A percentile compares a stretch with the other conserved stretches of the same genome.
Evolutionary conservation across 164 flowering plant species (phyloP).

Genomic region (Berberis vulgaris): DNA sequence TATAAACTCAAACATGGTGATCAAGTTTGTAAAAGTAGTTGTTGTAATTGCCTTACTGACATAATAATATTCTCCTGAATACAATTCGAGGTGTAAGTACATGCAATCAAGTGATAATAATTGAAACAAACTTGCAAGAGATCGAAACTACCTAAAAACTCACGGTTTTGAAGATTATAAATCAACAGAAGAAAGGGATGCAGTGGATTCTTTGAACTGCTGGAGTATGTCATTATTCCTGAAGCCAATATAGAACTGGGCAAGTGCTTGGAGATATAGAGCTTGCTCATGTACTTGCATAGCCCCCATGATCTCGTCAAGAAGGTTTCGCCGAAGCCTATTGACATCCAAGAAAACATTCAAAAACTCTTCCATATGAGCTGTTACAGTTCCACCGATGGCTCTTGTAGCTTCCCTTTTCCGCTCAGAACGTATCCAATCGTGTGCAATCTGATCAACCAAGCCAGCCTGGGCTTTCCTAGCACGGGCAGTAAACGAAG

Average conservation of each 20-base stretch:
- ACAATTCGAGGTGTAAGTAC: no score
- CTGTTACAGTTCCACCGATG: constrained; percentile 25
- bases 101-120: no score
- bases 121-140: no score
- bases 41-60: no score
- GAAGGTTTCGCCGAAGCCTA: constrained; percentile 46
- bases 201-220: constrained; percentile 29
- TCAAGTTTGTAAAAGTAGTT: no score
- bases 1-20: no score
- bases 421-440: constrained; percentile 23
- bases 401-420: constrained; percentile 12
- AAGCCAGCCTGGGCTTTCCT: constrained; percentile 36
- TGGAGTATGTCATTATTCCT: constrained; percentile 26
- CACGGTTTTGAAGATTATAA: no score
- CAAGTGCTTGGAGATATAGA: constrained; percentile 56
- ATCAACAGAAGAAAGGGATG: constrained; percentile 5
- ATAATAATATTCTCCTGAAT: no score
- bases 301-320: constrained; percentile 49
- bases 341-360: constrained; percentile 55
- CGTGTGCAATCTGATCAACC: constrained; percentile 24
- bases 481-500: constrained; percentile 31
- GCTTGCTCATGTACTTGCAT: constrained; percentile 50
- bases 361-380: constrained; percentile 39
- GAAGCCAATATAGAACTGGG: constrained; percentile 63
- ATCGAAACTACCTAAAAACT: no score